Conservation (phyloP, 2,329 filamentous ascomycete genomes). For the Aspergillus costaricaensis region DNA sequence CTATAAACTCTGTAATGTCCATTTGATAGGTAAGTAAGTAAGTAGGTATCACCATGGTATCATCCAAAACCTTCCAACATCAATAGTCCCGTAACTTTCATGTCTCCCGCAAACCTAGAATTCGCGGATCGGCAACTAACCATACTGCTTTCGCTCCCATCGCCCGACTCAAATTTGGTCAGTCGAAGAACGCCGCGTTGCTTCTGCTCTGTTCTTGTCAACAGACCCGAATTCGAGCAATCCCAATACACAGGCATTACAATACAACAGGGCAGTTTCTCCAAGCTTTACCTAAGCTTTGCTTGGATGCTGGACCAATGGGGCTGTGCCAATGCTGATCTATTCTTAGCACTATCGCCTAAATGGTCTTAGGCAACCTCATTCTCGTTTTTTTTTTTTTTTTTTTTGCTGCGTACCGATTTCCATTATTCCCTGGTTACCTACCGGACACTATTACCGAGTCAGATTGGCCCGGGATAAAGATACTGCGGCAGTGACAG, state of each 20-base stretch:
- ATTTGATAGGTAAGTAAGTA: not conserved
- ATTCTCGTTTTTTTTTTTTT: not conserved
- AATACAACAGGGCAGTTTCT: not conserved
- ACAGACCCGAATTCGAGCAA: not conserved
- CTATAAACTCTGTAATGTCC: not conserved
- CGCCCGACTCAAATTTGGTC: not conserved
- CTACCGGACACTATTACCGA: not conserved
- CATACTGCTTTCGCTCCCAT: not conserved
- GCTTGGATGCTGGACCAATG: not conserved
- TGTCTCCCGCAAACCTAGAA: too few relatives aligned
- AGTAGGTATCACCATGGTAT: not conserved
- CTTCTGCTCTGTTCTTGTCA: not conserved
- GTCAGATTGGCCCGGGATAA: not conserved
- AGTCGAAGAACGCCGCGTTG: not conserved
- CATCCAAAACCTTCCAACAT: too few relatives aligned
- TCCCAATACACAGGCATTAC: not conserved
- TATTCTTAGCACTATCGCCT: conserved; percentile 1
- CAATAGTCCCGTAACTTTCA: too few relatives aligned
- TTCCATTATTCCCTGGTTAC: too few relatives aligned
- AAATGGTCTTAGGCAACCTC: not conserved
- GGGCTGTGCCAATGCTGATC: not conserved
- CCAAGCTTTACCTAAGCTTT: conserved; percentile 3
- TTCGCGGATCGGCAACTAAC: not conserved
- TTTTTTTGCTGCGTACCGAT: not conserved
- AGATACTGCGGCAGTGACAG: not conserved